A percentile compares a stretch with the other conserved stretches of the same genome.
These are phyloP conservation scores for Pyrenophora teres DNA, from an alignment of 2,329 filamentous ascomycete species.

Conservation along the genomic window DNA sequence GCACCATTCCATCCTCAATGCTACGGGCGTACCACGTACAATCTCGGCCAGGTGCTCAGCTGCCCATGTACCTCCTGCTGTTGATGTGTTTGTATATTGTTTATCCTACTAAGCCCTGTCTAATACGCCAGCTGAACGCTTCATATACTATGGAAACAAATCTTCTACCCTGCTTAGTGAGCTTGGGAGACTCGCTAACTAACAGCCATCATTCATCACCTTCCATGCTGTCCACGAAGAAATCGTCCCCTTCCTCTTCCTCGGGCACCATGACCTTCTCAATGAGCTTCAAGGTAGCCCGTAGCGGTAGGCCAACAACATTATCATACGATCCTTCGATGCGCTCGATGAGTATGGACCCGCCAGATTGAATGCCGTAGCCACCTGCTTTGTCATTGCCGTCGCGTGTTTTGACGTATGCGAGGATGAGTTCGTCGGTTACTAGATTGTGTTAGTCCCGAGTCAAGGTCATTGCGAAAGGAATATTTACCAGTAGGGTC, in stretches of 20 bases:
- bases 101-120: not conserved
- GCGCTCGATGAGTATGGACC: slow-evolving; percentile 82
- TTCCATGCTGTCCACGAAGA: slow-evolving; percentile 27
- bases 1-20: too few relatives aligned
- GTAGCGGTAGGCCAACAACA: slow-evolving; percentile 86
- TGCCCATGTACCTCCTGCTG: too few relatives aligned
- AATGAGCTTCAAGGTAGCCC: slow-evolving; percentile 76
- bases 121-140: too few relatives aligned
- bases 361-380: slow-evolving; percentile 90
- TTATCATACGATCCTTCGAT: slow-evolving; percentile 93
- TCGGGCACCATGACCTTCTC: slow-evolving; percentile 85
- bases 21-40: too few relatives aligned
- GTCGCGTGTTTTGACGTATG: slow-evolving; percentile 82
- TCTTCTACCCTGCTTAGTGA: too few relatives aligned
- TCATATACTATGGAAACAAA: too few relatives aligned
- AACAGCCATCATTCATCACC: slow-evolving; percentile 5
- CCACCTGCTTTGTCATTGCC: slow-evolving; percentile 96
- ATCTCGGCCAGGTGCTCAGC: too few relatives aligned
- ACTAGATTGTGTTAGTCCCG: slow-evolving; percentile 44
- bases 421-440: slow-evolving; percentile 81
- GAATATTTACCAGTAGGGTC: slow-evolving; percentile 58
- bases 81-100: too few relatives aligned
- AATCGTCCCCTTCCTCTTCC: slow-evolving; percentile 41
- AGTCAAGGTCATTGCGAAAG: too few relatives aligned
- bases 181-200: too few relatives aligned